A percentile compares a stretch with the other conserved stretches of the same genome.
phyloP scores from a whole-genome alignment of 1,284 basidiomycete species.

The Ustilago loliicola region DNA sequence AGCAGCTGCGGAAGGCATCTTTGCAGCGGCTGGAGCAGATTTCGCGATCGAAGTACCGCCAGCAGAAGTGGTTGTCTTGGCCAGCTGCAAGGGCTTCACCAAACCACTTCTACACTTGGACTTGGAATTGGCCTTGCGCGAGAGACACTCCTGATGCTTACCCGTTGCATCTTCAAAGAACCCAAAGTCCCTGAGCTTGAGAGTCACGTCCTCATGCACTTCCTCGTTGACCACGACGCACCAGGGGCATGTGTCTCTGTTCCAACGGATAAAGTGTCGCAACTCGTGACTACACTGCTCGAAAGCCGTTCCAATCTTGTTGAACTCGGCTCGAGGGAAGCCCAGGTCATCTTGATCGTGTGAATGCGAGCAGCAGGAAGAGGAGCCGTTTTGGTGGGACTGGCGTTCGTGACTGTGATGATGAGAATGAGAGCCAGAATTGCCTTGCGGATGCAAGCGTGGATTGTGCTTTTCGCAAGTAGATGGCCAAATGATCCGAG shows the following conservation, averaged over 20 bases:
- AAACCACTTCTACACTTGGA: constrained; percentile 9
- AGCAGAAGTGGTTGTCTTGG: neutral
- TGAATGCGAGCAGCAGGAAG: constrained; percentile 2
- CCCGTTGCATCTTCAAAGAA: constrained; percentile 22
- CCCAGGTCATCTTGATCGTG: neutral
- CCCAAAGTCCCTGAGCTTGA: constrained; percentile 10
- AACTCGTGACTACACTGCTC: constrained; percentile 17
- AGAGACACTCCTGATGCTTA: neutral
- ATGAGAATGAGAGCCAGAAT: neutral
- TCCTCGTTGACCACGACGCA: neutral
- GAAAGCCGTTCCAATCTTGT: constrained; percentile 14
- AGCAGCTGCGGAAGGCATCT: neutral
- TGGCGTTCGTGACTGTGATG: neutral
- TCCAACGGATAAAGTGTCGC: constrained; percentile 8
- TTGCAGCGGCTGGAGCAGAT: neutral
- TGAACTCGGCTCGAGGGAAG: neutral
- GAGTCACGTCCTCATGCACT: neutral
- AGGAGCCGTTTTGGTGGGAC: neutral
- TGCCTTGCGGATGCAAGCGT: neutral
- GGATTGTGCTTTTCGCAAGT: neutral
- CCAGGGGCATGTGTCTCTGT: constrained; percentile 1
- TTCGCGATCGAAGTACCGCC: neutral
- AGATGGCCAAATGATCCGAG: constrained; percentile 6
- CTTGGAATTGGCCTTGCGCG: constrained; percentile 5
- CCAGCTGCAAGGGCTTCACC: neutral